A percentile compares a stretch with the other conserved stretches of the same genome.
Evolutionary conservation across 1,284 basidiomycete genomes (phyloP).

Genomic region (Apiotrichum montevideense): DNA sequence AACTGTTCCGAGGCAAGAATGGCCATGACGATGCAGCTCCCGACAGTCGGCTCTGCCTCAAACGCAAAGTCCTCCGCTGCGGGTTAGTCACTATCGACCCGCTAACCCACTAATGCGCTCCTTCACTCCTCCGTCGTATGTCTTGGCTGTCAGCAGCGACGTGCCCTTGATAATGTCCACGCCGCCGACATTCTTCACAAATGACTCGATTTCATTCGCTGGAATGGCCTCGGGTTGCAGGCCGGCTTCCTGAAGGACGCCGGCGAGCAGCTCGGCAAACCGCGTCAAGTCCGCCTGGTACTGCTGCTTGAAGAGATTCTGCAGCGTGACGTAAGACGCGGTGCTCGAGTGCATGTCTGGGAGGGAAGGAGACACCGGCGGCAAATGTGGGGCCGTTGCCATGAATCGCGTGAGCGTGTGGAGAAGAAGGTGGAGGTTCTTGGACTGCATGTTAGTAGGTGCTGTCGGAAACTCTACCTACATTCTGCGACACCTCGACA

Average conservation of each 20-base stretch:
- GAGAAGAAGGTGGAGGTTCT: constrained; percentile 82
- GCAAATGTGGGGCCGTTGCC: constrained; percentile 49
- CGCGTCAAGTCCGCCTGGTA: constrained; percentile 33
- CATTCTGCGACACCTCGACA: constrained; percentile 41
- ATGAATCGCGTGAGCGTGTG: constrained; percentile 60
- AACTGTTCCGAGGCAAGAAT: constrained; percentile 49
- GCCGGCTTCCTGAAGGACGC: constrained; percentile 31
- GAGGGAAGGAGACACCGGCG: constrained; percentile 62
- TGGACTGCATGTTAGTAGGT: constrained; percentile 39
- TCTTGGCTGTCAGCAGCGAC: constrained; percentile 58
- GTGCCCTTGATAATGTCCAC: constrained; percentile 70
- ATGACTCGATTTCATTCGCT: constrained; percentile 60
- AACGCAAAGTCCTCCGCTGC: constrained; percentile 15
- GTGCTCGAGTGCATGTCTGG: constrained; percentile 97
- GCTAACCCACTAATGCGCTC: constrained; percentile 55
- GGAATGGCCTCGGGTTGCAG: constrained; percentile 49
- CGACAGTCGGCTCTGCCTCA: constrained; percentile 13
- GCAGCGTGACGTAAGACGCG: constrained; percentile 56
- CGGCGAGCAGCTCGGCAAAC: constrained; percentile 39
- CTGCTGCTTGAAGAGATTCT: constrained; percentile 44
- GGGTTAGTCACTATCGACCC: neutral
- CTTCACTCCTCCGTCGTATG: constrained; percentile 45
- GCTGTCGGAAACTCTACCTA: constrained; percentile 19
- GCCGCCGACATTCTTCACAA: constrained; percentile 85
- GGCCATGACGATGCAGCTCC: constrained; percentile 42